These are phyloP conservation scores for Fusarium sp. DNA, from an alignment of 2,329 filamentous ascomycete genomes.

Conservation along the genomic window DNA sequence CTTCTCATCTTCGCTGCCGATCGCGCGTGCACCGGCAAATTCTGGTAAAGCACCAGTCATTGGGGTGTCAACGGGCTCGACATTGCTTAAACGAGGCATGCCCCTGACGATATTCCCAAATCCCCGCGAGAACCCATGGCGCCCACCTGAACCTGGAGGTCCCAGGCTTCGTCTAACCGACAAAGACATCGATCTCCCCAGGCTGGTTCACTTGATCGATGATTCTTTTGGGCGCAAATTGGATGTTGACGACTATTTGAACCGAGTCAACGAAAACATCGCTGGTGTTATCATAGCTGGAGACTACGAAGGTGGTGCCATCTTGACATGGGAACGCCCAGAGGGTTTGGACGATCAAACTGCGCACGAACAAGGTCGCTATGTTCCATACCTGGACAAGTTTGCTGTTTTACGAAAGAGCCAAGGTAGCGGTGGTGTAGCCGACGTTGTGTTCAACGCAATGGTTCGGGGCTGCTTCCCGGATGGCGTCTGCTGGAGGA, in stretches of 20 bases:
- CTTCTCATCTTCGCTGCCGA: constrained; percentile 89
- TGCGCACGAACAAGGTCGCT: constrained; percentile 65
- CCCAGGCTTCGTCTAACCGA: constrained; percentile 79
- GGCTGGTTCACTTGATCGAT: constrained; percentile 88
- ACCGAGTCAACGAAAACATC: constrained; percentile 81
- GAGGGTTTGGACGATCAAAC: constrained; percentile 65
- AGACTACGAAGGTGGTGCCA: constrained; percentile 94
- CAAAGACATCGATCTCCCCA: constrained; percentile 81
- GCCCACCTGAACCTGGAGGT: constrained; percentile 67
- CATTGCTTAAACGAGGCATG: constrained; percentile 91
- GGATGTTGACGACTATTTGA: constrained; percentile 84
- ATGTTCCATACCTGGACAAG: constrained; percentile 96
- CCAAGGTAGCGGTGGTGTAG: constrained; percentile 91
- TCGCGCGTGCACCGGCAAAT: constrained; percentile 66
- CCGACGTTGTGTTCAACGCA: constrained; percentile 94
- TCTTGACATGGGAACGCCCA: constrained; percentile 93
- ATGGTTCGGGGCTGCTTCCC: constrained; percentile 94
- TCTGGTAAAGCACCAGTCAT: constrained; percentile 24
- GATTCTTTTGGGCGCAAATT: constrained; percentile 91
- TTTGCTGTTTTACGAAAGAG: constrained; percentile 91
- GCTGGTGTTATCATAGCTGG: constrained; percentile 95
- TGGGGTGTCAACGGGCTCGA: constrained; percentile 64
- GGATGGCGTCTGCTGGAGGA: constrained; percentile 90
- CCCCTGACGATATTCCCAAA: constrained; percentile 86
- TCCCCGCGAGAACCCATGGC: constrained; percentile 76